Evolutionary conservation across 257 asterid genomes (phyloP).

Genomic region (Salvia hispanica): DNA sequence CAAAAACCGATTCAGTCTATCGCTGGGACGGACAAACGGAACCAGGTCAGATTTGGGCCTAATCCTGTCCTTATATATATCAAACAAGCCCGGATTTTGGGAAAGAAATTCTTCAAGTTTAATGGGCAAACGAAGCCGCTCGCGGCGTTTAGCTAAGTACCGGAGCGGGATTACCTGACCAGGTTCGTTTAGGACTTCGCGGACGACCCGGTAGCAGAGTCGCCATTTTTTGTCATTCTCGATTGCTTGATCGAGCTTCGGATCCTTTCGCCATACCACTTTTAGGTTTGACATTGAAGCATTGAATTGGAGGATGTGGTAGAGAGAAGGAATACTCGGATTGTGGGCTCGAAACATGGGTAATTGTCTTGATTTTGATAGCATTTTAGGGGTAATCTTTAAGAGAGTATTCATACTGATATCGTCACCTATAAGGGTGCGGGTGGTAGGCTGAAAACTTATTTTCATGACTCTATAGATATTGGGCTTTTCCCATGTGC

Average conservation of each 20-base stretch:
- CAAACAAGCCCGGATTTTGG: slow-evolving; percentile 73
- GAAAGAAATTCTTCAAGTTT: slow-evolving; percentile 49
- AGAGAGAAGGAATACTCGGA: neutral
- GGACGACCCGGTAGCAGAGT: slow-evolving; percentile 70
- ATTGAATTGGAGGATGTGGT: slow-evolving; percentile 39
- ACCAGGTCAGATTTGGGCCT: slow-evolving; percentile 68
- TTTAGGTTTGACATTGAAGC: slow-evolving; percentile 77
- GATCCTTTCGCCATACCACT: slow-evolving; percentile 83
- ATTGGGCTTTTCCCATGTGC: too few species aligned
- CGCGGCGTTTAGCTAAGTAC: slow-evolving; percentile 79
- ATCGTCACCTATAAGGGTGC: slow-evolving; percentile 86
- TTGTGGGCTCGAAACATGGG: slow-evolving; percentile 12
- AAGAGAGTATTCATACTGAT: slow-evolving; percentile 90
- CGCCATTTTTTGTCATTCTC: slow-evolving; percentile 84
- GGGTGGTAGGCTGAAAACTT: too few species aligned
- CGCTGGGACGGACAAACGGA: slow-evolving; percentile 62
- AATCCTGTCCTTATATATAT: slow-evolving; percentile 60
- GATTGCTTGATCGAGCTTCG: slow-evolving; percentile 78
- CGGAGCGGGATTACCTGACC: slow-evolving; percentile 76
- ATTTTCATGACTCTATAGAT: too few species aligned
- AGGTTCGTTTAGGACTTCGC: slow-evolving; percentile 88
- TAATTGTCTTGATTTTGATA: slow-evolving; percentile 25
- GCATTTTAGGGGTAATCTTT: slow-evolving; percentile 46
- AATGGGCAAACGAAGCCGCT: slow-evolving; percentile 63
- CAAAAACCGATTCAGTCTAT: slow-evolving; percentile 50